Evolutionary conservation across 345 rosid genomes (phyloP), one percentile per base, ranked within the genome.

Genomic region (Cardamine chenopodiifolia): DNA sequence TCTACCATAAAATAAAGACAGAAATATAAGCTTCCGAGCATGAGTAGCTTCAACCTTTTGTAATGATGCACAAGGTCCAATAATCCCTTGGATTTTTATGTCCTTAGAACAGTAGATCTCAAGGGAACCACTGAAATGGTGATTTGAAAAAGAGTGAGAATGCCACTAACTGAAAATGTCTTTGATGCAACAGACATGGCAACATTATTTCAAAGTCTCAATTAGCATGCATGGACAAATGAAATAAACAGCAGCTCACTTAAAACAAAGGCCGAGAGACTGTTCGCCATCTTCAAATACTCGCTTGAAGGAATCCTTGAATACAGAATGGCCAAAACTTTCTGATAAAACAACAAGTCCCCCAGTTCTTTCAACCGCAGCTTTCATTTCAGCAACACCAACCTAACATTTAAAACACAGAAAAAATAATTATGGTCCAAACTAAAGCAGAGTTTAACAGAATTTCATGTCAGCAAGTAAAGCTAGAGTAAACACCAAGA

Each of bases 351-450:
- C 99, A 80, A 88, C 97, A 73, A 92, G 93, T 23, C 99, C 99
- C 74, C 99, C 97, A 50, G 96, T 90, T 84, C 92, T 88, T 80
- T 96, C 99, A 66, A 96, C 96, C 6, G 89, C 88, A 75, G 92
- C 91, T 87, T 96, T 96, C 97, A 96, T 92, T 87, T 96, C 99
- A 29, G 99, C 97, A 68, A 96, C 89, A 76, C 99, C 99, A 66
- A 96, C 97, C 99, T 96, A 78, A 40, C 45, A 72, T 52, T 29
- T 17, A 19, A 22, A 9, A 17, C 45, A 58, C 45, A 71, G 4
- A 45, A 22, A 4, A 52, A 9, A 47, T 4, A 17, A 47, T 28
- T 9, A 70, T 25, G 22, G 29, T 53, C 17, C 20, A 57, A 23
- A 10, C n/a, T 29, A 48, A 19, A 47, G 47, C 44, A 35, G 44